Conservation (phyloP, 352 stramenopile species). For the Globisporangium abappressorium region DNA sequence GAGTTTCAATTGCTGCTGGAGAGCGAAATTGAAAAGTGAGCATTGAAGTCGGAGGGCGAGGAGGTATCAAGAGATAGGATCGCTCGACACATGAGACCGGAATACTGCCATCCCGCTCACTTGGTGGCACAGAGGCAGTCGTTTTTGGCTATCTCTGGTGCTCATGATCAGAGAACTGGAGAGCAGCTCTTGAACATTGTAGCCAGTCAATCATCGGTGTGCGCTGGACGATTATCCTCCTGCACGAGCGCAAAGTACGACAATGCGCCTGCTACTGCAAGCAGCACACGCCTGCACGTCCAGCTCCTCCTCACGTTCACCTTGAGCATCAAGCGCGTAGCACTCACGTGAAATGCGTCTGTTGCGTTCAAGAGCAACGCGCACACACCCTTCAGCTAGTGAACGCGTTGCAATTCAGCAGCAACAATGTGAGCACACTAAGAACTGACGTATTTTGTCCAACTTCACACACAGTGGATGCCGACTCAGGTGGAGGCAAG, state of each 20-base stretch:
- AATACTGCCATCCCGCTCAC: not conserved
- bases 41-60: not conserved
- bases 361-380: no score
- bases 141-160: not conserved
- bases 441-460: no score
- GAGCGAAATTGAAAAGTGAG: constrained; percentile 5
- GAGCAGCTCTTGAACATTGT: not conserved
- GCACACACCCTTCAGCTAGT: no score
- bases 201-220: not conserved
- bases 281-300: no score
- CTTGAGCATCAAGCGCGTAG: not conserved
- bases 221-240: not conserved
- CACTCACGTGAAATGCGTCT: no score
- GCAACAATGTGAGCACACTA: no score
- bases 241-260: not conserved
- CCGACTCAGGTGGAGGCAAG: no score
- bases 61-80: not conserved
- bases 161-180: not conserved
- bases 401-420: no score
- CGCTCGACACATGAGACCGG: not conserved
- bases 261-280: not conserved
- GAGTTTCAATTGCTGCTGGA: not conserved
- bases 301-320: not conserved
- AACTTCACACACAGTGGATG: no score
- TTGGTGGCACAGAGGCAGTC: not conserved